phyloP scores from a whole-genome alignment of 768 basidiomycete genomes.

The Podaxis sp. region DNA sequence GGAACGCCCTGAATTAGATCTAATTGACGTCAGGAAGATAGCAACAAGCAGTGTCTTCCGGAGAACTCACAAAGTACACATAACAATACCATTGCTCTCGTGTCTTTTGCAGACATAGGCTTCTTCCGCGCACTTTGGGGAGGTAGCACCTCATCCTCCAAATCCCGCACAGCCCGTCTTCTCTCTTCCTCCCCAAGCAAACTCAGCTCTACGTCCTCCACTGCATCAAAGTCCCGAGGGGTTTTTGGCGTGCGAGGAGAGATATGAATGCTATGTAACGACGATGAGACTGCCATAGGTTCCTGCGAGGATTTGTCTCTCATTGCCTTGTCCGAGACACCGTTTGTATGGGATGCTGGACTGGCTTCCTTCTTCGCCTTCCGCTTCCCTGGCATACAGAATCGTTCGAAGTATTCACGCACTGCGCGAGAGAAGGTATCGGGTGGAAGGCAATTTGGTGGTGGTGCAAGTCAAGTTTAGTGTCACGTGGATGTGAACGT shows the following conservation, averaged over 20 bases:
- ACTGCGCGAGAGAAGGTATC: background rate
- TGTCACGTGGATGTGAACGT: slow-evolving; percentile 10
- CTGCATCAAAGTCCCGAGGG: slow-evolving; percentile 30
- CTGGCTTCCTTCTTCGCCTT: slow-evolving; percentile 1
- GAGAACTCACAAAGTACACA: slow-evolving; percentile 75
- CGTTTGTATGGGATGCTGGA: slow-evolving; percentile 1
- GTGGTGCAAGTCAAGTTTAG: slow-evolving; percentile 2
- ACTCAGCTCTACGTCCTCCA: slow-evolving; percentile 53
- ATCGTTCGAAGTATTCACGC: background rate
- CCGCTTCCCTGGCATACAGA: slow-evolving; percentile 9
- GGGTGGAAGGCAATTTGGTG: background rate
- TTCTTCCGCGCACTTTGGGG: slow-evolving; percentile 25
- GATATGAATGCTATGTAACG: slow-evolving; percentile 55
- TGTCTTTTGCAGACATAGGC: slow-evolving; percentile 69
- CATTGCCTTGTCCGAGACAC: slow-evolving; percentile 30
- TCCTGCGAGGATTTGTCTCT: slow-evolving; percentile 32
- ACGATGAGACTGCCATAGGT: slow-evolving; percentile 52
- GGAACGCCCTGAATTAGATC: slow-evolving; percentile 88
- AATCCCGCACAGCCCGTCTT: slow-evolving; percentile 36
- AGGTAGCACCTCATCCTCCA: slow-evolving; percentile 35
- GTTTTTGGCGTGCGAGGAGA: slow-evolving; percentile 48
- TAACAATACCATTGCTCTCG: slow-evolving; percentile 77
- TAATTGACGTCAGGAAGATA: slow-evolving; percentile 22
- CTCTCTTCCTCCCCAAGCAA: slow-evolving; percentile 57
- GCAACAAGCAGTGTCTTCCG: background rate